Conservation (phyloP, 2,329 filamentous ascomycete species). For the Fusarium sambucinum region DNA sequence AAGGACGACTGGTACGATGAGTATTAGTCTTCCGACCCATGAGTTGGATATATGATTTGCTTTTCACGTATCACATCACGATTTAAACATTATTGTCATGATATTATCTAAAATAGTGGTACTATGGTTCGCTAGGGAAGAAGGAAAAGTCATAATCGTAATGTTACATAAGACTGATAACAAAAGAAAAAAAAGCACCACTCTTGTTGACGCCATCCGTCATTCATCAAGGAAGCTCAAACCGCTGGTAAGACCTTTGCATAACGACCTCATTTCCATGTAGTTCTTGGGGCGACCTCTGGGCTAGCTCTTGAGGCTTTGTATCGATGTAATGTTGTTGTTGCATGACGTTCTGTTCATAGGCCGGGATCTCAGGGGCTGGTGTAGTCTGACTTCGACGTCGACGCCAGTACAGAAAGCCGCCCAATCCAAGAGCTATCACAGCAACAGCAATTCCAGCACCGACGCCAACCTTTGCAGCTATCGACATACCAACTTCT, state of each 20-base stretch:
- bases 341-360: not conserved
- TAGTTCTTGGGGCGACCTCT: not conserved
- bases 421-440: not conserved
- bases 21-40: not conserved
- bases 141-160: not conserved
- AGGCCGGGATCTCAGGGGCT: not conserved
- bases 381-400: not conserved
- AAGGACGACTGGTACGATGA: not conserved
- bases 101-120: not conserved
- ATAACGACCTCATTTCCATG: not conserved
- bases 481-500: not conserved
- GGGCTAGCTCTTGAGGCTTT: not conserved
- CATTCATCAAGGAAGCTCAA: not conserved
- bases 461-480: not conserved
- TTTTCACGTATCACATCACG: not conserved
- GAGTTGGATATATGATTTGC: not conserved
- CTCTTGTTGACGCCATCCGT: not conserved
- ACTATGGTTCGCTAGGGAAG: not conserved
- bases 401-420: constrained; percentile 5
- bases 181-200: not conserved
- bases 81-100: not conserved
- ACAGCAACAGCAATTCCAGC: not conserved
- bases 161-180: not conserved
- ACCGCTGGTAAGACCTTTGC: not conserved
- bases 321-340: not conserved